Evolutionary conservation across 805 yeast species (phyloP).

Genomic region (Candida boleticola): DNA sequence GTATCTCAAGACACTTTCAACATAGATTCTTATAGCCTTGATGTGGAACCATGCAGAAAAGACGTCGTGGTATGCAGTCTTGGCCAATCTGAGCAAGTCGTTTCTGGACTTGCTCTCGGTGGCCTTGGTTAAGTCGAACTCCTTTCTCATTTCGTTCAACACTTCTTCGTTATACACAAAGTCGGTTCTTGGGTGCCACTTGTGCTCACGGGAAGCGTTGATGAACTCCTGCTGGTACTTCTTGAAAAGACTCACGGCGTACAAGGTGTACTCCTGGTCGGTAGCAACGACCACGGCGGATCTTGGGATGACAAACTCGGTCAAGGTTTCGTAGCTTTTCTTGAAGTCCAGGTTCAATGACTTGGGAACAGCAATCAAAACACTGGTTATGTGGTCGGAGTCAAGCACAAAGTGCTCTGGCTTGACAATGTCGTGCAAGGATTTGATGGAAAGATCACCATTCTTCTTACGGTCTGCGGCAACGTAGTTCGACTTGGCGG

Average conservation of each 20-base stretch:
- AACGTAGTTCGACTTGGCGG: slow-evolving; percentile 77
- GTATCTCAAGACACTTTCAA: slow-evolving; percentile 91
- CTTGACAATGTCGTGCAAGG: slow-evolving; percentile 84
- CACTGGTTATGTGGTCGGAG: slow-evolving; percentile 82
- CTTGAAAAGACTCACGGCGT: slow-evolving; percentile 79
- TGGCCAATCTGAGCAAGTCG: slow-evolving; percentile 79
- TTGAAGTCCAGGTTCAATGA: slow-evolving; percentile 58
- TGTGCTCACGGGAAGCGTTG: slow-evolving; percentile 72
- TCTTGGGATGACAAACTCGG: slow-evolving; percentile 87
- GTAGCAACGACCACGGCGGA: slow-evolving; percentile 67
- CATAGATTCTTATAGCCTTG: slow-evolving; percentile 81
- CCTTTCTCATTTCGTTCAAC: slow-evolving; percentile 70
- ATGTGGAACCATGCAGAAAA: slow-evolving; percentile 87
- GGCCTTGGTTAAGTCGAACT: slow-evolving; percentile 71
- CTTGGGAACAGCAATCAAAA: slow-evolving; percentile 87
- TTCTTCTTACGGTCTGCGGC: slow-evolving; percentile 91
- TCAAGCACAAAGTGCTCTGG: slow-evolving; percentile 79
- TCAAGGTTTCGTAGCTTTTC: slow-evolving; percentile 69
- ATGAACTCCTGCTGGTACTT: slow-evolving; percentile 72
- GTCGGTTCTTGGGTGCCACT: slow-evolving; percentile 87
- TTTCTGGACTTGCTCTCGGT: slow-evolving; percentile 70
- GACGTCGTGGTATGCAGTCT: slow-evolving; percentile 87
- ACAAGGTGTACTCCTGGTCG: slow-evolving; percentile 74
- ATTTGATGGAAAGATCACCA: slow-evolving; percentile 89
- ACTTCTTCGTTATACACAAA: slow-evolving; percentile 79